Evolutionary conservation across 1,284 basidiomycete species (phyloP).

Genomic region (Tremellales sp.): DNA sequence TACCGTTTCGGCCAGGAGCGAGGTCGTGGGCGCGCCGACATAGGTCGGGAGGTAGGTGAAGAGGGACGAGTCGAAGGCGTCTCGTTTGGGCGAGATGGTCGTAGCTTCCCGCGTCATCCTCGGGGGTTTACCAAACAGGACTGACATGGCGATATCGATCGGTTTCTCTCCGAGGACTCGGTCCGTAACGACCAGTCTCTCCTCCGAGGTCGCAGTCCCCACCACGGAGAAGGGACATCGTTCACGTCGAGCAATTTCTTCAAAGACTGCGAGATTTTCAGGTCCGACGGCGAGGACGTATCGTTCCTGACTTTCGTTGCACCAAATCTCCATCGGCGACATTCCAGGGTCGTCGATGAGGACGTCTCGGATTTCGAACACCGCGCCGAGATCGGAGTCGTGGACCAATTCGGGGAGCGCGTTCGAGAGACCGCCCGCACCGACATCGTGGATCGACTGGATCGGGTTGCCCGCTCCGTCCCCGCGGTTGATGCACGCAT

Average conservation of each 20-base stretch:
- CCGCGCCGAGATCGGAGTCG: slow-evolving; percentile 83
- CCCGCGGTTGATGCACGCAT: slow-evolving; percentile 71
- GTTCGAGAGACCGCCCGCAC: slow-evolving; percentile 94
- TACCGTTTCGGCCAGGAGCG: slow-evolving; percentile 60
- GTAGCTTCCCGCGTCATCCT: slow-evolving; percentile 76
- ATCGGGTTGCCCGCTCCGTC: slow-evolving; percentile 66
- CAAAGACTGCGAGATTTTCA: slow-evolving; percentile 59
- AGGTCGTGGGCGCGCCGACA: slow-evolving; percentile 35
- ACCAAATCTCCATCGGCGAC: slow-evolving; percentile 99
- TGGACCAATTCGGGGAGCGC: slow-evolving; percentile 96
- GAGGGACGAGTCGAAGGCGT: slow-evolving; percentile 70
- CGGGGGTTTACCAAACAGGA: slow-evolving; percentile 93
- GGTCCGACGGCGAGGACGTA: slow-evolving; percentile 87
- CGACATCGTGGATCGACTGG: slow-evolving; percentile 96
- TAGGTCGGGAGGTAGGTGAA: slow-evolving; percentile 57
- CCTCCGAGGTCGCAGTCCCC: slow-evolving; percentile 74
- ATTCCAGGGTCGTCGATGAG: slow-evolving; percentile 87
- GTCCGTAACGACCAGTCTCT: slow-evolving; percentile 86
- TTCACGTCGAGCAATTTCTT: slow-evolving; percentile 76
- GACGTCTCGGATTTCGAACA: slow-evolving; percentile 92
- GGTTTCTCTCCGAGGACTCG: slow-evolving; percentile 73
- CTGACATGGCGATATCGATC: slow-evolving; percentile 88
- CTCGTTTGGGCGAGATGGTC: slow-evolving; percentile 55
- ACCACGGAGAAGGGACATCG: slow-evolving; percentile 85
- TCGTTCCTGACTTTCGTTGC: slow-evolving; percentile 97